Conservation (phyloP, 1,284 basidiomycete genomes). For the Pterulicium gracile region DNA sequence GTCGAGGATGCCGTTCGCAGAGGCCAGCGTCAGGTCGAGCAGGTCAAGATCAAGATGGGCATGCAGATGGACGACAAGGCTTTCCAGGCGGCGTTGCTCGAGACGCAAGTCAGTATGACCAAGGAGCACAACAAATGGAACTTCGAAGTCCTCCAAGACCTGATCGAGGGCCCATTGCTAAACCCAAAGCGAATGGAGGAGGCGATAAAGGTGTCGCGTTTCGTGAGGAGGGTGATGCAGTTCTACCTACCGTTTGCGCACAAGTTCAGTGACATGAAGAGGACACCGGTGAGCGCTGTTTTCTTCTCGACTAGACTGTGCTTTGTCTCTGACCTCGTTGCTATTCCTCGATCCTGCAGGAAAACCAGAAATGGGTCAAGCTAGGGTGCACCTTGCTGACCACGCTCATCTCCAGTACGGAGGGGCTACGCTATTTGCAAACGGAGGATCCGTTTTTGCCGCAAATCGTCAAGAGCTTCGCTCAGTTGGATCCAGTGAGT, state of each 20-base stretch:
- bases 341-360: too few species aligned
- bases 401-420: constrained; percentile 74
- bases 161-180: constrained; percentile 87
- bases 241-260: constrained; percentile 90
- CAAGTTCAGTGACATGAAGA: constrained; percentile 77
- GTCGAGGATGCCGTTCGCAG: constrained; percentile 79
- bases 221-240: constrained; percentile 77
- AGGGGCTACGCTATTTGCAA: constrained; percentile 75
- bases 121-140: constrained; percentile 94
- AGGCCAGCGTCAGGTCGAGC: constrained; percentile 86
- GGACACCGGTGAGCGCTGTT: constrained; percentile 43
- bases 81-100: constrained; percentile 75
- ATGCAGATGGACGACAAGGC: constrained; percentile 91
- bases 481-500: constrained; percentile 85
- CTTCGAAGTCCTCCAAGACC: constrained; percentile 78
- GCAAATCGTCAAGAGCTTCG: constrained; percentile 83
- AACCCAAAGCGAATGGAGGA: constrained; percentile 95
- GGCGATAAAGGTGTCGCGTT: constrained; percentile 83
- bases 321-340: neutral
- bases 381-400: constrained; percentile 76
- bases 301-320: neutral
- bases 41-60: constrained; percentile 78
- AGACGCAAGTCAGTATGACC: constrained; percentile 81
- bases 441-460: constrained; percentile 80
- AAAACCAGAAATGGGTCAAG: constrained; percentile 75